Evolutionary conservation across 2,329 filamentous ascomycete species (phyloP).

Genomic region (Didymella lethalis): DNA sequence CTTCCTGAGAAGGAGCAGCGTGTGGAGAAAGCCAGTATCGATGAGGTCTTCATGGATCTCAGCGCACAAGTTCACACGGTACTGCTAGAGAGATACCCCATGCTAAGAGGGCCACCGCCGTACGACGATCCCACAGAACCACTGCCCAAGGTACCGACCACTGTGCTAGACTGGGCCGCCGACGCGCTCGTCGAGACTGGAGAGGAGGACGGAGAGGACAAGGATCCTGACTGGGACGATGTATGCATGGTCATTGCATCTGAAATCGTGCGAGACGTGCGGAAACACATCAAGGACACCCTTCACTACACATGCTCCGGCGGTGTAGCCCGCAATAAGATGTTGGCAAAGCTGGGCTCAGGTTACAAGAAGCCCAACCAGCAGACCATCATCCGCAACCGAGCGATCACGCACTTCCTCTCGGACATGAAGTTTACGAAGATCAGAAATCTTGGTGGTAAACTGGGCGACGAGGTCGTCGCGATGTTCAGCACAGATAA

Average conservation of each 20-base stretch:
- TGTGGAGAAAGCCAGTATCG: conserved; percentile 93
- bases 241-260: conserved; percentile 85
- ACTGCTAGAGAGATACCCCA: conserved; percentile 78
- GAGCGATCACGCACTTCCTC: conserved; percentile 81
- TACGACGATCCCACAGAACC: conserved; percentile 75
- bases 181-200: conserved; percentile 85
- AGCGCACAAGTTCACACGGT: conserved; percentile 82
- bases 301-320: conserved; percentile 91
- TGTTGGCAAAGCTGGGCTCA: conserved; percentile 92
- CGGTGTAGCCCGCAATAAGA: conserved; percentile 89
- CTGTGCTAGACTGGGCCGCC: conserved; percentile 80
- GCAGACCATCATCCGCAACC: conserved; percentile 91
- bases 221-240: conserved; percentile 96
- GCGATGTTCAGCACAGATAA: conserved; percentile 82
- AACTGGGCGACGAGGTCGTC: conserved; percentile 82
- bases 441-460: conserved; percentile 10
- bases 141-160: conserved; percentile 75
- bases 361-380: conserved; percentile 91
- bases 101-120: conserved; percentile 71
- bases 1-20: conserved; percentile 71
- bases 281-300: conserved; percentile 70
- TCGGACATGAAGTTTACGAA: conserved; percentile 83
- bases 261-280: conserved; percentile 82
- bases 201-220: conserved; percentile 73
- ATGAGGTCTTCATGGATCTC: conserved; percentile 94